Base-by-base conservation (phyloP, 139 green algal species). In the Mesotaenium endlicherianum region DNA sequence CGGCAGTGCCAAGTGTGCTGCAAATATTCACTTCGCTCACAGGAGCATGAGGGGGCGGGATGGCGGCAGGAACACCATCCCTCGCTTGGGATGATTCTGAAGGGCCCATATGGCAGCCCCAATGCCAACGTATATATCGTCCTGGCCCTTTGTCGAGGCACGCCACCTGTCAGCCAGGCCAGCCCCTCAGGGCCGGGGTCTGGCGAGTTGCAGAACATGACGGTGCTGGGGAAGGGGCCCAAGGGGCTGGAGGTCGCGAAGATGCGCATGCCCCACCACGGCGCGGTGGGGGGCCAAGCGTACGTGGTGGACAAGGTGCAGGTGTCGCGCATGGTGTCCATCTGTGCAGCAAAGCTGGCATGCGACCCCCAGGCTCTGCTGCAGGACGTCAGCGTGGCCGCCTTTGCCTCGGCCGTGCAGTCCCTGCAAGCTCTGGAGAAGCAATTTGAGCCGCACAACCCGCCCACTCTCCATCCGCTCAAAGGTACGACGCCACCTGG, bases 281-380 rank as follows among this genome's bases (percentile, higher is more conserved):
- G 93, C 2, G 78, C 85, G 2, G 70, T 89, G 31, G 90, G 83
- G 0, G 93, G 92, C 1, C 41, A 86, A 3, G 34, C 34, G 2
- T 97, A 91, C 83, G 72, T 89, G 44, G 42, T 97, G 34, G 78
- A 86, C 2, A 87, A 91, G 69, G 89, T 90, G 1, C 42, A 26
- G 30, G 49, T 40, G 16, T n/a, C 42, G 20, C 26, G 41, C 30
- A 71, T 96, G 14, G 75, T 92, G 38, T 88, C 64, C 76, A 92
- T 96, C 40, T 90, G 90, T 47, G 90, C 77, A 59, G 57, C 78
- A 38, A 94, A 94, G 80, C 58, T 95, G n/a, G 87, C 84, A 67
- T n/a, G 92, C 34, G 87, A 94, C 38, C 60, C 68, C 8, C 86
- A 83, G 20, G 70, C 36, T 14, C 70, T 93, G 49, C 80, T 92